These are phyloP conservation scores for Suhomyces kilbournensis DNA, from an alignment of 805 yeast genomes.

Conservation along the genomic window DNA sequence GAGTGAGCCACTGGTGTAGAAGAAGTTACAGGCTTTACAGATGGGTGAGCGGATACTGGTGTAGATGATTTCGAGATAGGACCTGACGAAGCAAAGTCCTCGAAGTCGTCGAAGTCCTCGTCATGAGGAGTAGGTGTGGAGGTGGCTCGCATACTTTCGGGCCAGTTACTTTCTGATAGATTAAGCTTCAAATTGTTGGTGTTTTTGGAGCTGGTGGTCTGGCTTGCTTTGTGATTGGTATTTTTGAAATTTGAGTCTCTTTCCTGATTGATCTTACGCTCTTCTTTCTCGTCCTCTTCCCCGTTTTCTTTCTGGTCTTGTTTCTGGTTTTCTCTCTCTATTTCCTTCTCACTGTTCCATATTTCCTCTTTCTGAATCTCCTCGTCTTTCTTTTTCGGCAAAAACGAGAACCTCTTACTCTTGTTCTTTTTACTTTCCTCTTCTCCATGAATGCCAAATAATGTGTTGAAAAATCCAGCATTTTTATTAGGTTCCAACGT, in stretches of 20 bases:
- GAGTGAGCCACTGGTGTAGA: not conserved
- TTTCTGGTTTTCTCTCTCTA: not conserved
- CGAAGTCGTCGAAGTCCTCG: slow-evolving; percentile 18
- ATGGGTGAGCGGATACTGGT: not conserved
- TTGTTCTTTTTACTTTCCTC: not conserved
- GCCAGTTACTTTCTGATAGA: not conserved
- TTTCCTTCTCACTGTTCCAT: not conserved
- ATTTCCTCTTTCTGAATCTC: not conserved
- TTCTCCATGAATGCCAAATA: slow-evolving; percentile 22
- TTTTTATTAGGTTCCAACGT: slow-evolving; percentile 20
- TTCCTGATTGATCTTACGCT: not conserved
- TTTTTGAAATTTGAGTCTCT: not conserved
- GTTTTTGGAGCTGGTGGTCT: not conserved
- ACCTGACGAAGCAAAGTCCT: slow-evolving; percentile 19
- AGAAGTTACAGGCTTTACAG: not conserved
- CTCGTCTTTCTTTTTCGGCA: slow-evolving; percentile 11
- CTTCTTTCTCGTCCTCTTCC: not conserved
- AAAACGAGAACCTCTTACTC: slow-evolving; percentile 18
- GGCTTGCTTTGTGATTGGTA: not conserved
- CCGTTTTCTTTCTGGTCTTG: not conserved
- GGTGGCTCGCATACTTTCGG: not conserved
- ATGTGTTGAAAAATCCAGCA: slow-evolving; percentile 29
- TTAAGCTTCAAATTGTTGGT: not conserved
- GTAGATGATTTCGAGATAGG: not conserved
- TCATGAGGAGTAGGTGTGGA: not conserved